phyloP scores from a whole-genome alignment of 176 grass and related monocot species.

The Stipa capillata region DNA sequence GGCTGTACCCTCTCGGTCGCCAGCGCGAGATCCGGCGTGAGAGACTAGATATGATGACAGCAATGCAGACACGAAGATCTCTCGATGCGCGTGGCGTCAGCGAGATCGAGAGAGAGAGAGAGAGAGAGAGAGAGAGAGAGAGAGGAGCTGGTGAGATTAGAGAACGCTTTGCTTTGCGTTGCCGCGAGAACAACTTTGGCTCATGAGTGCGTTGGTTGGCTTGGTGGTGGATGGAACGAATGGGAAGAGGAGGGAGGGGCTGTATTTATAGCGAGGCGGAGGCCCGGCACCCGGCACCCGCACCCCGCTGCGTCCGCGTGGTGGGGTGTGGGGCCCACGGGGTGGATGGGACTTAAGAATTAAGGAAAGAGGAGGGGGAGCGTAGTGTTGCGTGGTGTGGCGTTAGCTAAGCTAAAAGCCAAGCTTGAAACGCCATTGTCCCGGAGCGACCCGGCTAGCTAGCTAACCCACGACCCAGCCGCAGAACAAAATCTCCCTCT shows the following conservation, averaged over 20 bases:
- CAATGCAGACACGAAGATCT: neutral
- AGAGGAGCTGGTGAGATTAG: too few species aligned
- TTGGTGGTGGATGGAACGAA: conserved; percentile 33
- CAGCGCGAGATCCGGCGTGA: neutral
- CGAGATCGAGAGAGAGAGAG: neutral
- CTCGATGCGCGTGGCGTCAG: neutral
- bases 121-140: too few species aligned
- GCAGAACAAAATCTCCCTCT: neutral
- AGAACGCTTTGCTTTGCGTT: neutral
- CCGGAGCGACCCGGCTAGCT: too few species aligned
- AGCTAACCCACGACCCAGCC: neutral
- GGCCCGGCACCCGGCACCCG: too few species aligned
- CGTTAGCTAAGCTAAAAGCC: neutral
- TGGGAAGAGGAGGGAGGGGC: too few species aligned
- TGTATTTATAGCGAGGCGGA: too few species aligned
- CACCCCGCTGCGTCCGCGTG: too few species aligned
- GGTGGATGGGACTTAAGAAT: conserved; percentile 33
- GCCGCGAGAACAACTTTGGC: neutral
- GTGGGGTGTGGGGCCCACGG: conserved; percentile 12
- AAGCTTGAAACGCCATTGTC: neutral
- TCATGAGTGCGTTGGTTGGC: conserved; percentile 8
- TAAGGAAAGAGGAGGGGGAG: conserved; percentile 5
- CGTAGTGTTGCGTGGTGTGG: neutral
- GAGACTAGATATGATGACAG: too few species aligned
- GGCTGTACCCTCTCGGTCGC: conserved; percentile 9